Conservation (phyloP, 345 rosid genomes). For the Populus davidiana region DNA sequence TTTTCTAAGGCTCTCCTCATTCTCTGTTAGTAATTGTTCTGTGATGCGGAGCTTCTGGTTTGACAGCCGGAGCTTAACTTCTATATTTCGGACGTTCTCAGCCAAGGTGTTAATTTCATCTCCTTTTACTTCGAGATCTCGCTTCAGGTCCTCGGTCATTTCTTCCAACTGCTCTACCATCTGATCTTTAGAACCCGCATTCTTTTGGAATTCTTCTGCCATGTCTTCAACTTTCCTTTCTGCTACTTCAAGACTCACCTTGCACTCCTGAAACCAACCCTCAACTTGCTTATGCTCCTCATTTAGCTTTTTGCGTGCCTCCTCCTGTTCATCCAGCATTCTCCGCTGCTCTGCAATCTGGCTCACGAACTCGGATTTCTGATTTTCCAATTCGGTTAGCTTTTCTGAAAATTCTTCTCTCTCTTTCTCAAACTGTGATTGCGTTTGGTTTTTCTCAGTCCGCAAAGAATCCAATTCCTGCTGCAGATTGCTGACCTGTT, state of each 20-base stretch:
- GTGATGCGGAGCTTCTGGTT: conserved; percentile 93
- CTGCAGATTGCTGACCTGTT: conserved; percentile 39
- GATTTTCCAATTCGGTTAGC: conserved; percentile 38
- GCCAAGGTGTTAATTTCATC: conserved; percentile 59
- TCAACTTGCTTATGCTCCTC: conserved; percentile 49
- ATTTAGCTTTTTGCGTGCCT: conserved; percentile 35
- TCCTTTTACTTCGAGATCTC: conserved; percentile 68
- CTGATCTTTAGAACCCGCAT: conserved; percentile 36
- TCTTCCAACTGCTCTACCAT: conserved; percentile 50
- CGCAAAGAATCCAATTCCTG: conserved; percentile 49
- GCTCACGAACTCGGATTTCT: conserved; percentile 30
- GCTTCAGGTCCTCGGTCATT: conserved; percentile 55
- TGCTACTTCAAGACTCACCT: conserved; percentile 15
- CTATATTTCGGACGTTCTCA: conserved; percentile 57
- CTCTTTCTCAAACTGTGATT: conserved; percentile 49
- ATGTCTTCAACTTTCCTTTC: conserved; percentile 25
- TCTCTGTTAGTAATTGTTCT: conserved; percentile 72
- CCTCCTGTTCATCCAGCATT: conserved; percentile 44
- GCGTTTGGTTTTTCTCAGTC: conserved; percentile 38
- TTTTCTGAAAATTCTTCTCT: conserved; percentile 45
- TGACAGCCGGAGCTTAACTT: conserved; percentile 80
- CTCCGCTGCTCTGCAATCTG: conserved; percentile 50
- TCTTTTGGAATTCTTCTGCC: conserved; percentile 8
- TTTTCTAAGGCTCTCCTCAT: conserved; percentile 58
- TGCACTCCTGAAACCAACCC: conserved; percentile 21